These are phyloP conservation scores for Acanthamoeba healyi DNA, from an alignment of 208 protist species.

Conservation along the genomic window DNA sequence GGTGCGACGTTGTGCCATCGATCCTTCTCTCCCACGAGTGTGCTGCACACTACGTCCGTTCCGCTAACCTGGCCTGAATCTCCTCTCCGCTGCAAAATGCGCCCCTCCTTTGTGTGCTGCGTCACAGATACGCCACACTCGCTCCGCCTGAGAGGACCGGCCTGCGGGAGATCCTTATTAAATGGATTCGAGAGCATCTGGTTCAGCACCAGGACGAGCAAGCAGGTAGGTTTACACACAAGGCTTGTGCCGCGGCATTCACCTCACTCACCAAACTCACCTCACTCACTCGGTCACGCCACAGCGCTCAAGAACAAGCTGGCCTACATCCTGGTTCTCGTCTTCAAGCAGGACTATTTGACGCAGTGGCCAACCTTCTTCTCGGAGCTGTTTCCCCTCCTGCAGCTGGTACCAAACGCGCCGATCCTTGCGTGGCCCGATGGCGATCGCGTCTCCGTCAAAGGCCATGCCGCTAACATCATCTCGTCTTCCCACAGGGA, in stretches of 20 bases:
- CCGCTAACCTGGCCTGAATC: too few species aligned
- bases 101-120: too few species aligned
- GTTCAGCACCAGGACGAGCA: constrained; percentile 63
- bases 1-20: background rate
- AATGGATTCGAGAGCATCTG: constrained; percentile 75
- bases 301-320: constrained; percentile 82
- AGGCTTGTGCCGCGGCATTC: background rate
- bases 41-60: too few species aligned
- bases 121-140: constrained; percentile 70
- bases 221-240: constrained; percentile 60
- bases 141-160: constrained; percentile 47
- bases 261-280: background rate
- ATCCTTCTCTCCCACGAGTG: background rate
- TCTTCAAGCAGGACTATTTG: constrained; percentile 84
- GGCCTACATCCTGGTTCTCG: constrained; percentile 79
- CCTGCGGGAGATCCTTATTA: constrained; percentile 73
- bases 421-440: background rate
- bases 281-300: background rate
- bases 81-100: too few species aligned
- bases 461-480: too few species aligned
- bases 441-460: too few species aligned
- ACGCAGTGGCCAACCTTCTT: constrained; percentile 80
- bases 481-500: background rate
- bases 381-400: constrained; percentile 30
- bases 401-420: constrained; percentile 3